phyloP scores from a whole-genome alignment of 1,139 yeast species.

The Hemisphaericaspora xylofermentans region DNA sequence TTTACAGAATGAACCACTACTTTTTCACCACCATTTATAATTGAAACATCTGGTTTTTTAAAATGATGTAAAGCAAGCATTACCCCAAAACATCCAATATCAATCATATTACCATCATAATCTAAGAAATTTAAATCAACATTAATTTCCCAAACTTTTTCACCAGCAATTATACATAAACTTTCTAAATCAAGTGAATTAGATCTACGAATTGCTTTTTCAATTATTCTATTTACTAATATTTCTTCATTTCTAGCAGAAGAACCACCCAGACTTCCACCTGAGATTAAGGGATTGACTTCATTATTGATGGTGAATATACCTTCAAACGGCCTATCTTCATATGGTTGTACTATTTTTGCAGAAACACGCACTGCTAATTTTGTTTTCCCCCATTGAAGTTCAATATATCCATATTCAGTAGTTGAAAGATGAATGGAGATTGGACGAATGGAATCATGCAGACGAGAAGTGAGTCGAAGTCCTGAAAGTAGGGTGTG shows the following conservation, averaged over 20 bases:
- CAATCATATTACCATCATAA: slow-evolving; percentile 90
- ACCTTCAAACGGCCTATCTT: slow-evolving; percentile 94
- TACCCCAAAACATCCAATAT: slow-evolving; percentile 87
- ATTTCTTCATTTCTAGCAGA: slow-evolving; percentile 90
- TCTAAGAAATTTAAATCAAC: slow-evolving; percentile 88
- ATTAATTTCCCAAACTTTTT: slow-evolving; percentile 83
- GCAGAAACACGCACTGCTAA: slow-evolving; percentile 80
- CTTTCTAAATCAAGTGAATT: slow-evolving; percentile 89
- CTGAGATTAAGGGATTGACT: slow-evolving; percentile 25
- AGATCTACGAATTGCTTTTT: slow-evolving; percentile 86
- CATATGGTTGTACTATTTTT: slow-evolving; percentile 77
- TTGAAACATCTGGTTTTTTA: slow-evolving; percentile 78
- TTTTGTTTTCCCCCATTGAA: slow-evolving; percentile 70
- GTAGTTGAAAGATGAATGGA: slow-evolving; percentile 58
- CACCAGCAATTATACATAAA: slow-evolving; percentile 87
- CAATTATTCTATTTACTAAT: slow-evolving; percentile 75
- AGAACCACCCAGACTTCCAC: slow-evolving; percentile 45
- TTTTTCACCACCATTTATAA: slow-evolving; percentile 58
- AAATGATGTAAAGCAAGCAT: slow-evolving; percentile 83
- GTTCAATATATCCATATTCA: slow-evolving; percentile 79
- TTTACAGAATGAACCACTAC: slow-evolving; percentile 66
- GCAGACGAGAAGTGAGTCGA: slow-evolving; percentile 68
- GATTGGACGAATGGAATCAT: slow-evolving; percentile 64
- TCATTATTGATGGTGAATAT: slow-evolving; percentile 81
- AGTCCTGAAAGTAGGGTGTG: slow-evolving; percentile 61